Evolutionary conservation across 257 asterid species (phyloP), one percentile per base, ranked within the genome.

Genomic region (Ballota nigra): DNA sequence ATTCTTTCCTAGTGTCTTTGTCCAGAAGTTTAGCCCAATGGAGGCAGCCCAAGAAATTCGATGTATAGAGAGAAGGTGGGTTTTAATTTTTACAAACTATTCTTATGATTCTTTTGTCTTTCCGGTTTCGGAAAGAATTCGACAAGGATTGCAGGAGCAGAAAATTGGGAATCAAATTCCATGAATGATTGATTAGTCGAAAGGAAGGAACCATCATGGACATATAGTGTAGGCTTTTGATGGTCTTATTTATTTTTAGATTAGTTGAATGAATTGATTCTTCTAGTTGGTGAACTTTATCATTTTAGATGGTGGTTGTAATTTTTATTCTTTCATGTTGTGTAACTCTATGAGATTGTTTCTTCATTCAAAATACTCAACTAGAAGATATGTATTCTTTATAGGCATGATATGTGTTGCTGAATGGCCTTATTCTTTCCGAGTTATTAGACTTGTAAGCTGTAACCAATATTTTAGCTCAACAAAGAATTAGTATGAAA

Each of bases 11-110:
- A 60, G 72, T 68, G 65, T 85, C 95, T 16, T 62, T 95, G 76
- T 85, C 92, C 55, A 83, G 86, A 86, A 88, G 81, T 78, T 65
- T 89, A 36, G 85, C 76, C 51, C 88, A 78, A 1, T 88, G 96
- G 96, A 68, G 88, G 66, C 93, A 86, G 75, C 96, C 97, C 57
- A 90, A 88, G 90, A 88, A 88, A 68, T 88, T 81, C 26, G 90
- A 90, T 53, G 69, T 86, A 78, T 90, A 90, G 89, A 76, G 16
- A 3, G 8, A 5, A 7, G 55, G 31, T 20, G 53, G 69, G 8
- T 13, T 38, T 31, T 68, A 70, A 38, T 51, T 76, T 40, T 61
- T 75, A 16, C 59, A 63, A 33, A n/a, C 75, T 73, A 74, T 70
- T 57, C 29, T 57, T 28, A 57, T 57, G 69, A 82, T 88, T 86